Evolutionary conservation across 108 stramenopile species (phyloP), one percentile per base, ranked within the genome.

Genomic region (Licmophora abbreviata): DNA sequence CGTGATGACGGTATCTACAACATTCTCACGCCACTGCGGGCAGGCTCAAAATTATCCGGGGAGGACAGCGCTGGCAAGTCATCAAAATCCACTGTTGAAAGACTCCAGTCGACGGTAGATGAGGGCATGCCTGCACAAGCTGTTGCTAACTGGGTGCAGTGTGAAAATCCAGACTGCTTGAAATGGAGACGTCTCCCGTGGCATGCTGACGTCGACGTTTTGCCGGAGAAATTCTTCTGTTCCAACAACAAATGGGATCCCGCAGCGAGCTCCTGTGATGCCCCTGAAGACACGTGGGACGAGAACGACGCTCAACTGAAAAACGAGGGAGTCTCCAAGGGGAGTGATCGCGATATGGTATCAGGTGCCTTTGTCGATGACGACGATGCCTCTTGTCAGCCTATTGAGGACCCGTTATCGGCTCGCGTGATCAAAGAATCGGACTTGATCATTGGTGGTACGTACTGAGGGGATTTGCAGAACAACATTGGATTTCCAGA

Each of bases 121-220:
- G 72, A 83, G 48, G 88, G 84, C 15, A 74, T 85, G 61, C 88
- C 88, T 9, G 85, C 88, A 2, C 82, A 86, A 59, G 88, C 85
- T 33, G 75, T 91, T 47, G 83, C 78, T 8, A 88, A 84, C 65
- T 93, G 92, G 92, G 87, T 93, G 1, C 92, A 93, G 67, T 93
- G 92, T 61, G 92, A 93, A 55, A 83, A 87, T 47, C 80, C 82
- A 33, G 53, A 61, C 7, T 93, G 92, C 58, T 67, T 83, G 36
- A 93, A 93, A 61, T 93, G 92, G 92, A 62, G 92, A 45, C 85
- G 81, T 35, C 62, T 93, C 1, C 92, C 92, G 8, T 89, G 82
- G 84, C 74, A 87, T 52, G 88, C 89, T 20, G 88, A 89, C 48
- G 69, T 89, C 27, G 74, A 81, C 41, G 71, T 73, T 59, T 68